Evolutionary conservation across 768 basidiomycete genomes (phyloP), one percentile per base, ranked within the genome.

Genomic region (Pholiota conissans): DNA sequence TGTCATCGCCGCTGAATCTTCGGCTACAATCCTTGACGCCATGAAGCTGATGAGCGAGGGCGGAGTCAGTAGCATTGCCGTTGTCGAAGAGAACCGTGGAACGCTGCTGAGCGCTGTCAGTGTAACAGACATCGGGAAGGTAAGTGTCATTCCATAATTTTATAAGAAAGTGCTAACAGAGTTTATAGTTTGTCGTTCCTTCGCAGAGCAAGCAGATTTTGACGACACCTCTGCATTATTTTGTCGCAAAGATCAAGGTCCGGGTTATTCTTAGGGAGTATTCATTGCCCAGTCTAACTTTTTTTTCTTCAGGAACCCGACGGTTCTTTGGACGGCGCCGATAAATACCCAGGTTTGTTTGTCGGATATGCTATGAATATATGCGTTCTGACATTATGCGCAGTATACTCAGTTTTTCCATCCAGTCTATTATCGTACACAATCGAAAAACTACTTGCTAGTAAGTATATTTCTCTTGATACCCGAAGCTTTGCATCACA

Each of bases 11-110:
- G 74, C 84, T 4, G 78, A 79, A 4, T 84, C 88, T 42, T 78
- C 76, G 14, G 82, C 83, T 2, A 80, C 80, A 18, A 86, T 92
- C 24, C 74, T 92, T 49, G 87, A 91, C 67, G 90, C 90, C 5
- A 93, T 93, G 91, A 84, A 78, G 58, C 75, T 89, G 27, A 92
- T 93, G 91, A 91, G 89, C 63, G 89, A 91, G 59, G 82, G 89
- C 65, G 91, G 91, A 22, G 90, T 93, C 24, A 91, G 90, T 66
- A 91, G 88, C 63, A 78, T 92, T 45, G 91, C 91, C 14, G 87
- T 93, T 3, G 68, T 90, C 4, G 87, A 90, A 46, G 85, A 87
- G 48, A 84, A 84, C 28, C 76, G 69, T 2, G 84, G 87, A 3
- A 77, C 71, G 45, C 70, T 93, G 54, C 69, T 90, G 54, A 90